These are phyloP conservation scores for Medicago ruthenica DNA, from an alignment of 306 rosid genomes.

Conservation along the genomic window DNA sequence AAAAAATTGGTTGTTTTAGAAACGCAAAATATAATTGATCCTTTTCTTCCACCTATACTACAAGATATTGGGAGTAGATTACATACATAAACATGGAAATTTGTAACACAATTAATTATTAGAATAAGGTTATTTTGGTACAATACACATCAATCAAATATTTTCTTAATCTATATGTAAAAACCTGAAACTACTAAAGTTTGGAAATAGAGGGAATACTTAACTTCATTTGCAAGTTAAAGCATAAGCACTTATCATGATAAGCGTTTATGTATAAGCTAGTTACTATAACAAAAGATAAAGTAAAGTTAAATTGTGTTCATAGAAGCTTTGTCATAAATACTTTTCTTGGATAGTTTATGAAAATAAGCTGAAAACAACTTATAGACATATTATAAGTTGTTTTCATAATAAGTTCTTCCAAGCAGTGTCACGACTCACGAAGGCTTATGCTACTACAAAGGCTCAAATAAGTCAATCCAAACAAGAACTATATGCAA, in stretches of 20 bases:
- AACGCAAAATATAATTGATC: background rate
- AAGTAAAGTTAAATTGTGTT: no score
- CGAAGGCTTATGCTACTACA: no score
- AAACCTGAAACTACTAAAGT: background rate
- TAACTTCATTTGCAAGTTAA: background rate
- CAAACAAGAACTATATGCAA: no score
- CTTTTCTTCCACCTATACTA: slow-evolving; percentile 1
- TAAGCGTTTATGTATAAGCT: background rate
- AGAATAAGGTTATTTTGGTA: slow-evolving; percentile 2
- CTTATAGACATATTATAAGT: no score
- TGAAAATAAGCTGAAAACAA: no score
- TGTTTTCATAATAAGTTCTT: no score
- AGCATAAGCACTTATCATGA: background rate
- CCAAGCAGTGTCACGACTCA: no score
- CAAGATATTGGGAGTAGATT: background rate
- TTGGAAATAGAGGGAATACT: background rate
- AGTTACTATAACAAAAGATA: no score
- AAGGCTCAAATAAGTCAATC: no score
- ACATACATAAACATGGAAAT: background rate
- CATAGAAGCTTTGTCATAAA: no score
- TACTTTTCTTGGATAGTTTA: no score
- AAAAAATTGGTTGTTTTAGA: background rate
- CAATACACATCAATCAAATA: background rate
- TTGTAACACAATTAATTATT: background rate
- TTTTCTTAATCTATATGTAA: background rate